Evolutionary conservation across 2,329 filamentous ascomycete genomes (phyloP).

Genomic region (Basipetospora chlamydospora): DNA sequence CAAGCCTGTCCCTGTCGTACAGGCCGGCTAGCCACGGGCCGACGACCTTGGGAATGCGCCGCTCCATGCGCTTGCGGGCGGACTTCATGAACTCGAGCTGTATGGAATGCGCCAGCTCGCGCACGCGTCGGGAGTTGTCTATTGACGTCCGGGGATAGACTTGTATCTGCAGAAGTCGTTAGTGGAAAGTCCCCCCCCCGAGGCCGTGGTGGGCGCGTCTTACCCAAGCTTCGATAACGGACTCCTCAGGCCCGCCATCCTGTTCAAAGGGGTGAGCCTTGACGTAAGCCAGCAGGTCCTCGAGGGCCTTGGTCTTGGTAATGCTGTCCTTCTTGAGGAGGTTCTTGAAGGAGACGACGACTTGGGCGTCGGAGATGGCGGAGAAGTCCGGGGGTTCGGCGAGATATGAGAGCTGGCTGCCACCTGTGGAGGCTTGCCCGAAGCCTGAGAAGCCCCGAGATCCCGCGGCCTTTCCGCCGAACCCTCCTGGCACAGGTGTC

Average conservation of each 20-base stretch:
- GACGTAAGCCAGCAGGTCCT: constrained; percentile 61
- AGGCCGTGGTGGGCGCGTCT: constrained; percentile 9
- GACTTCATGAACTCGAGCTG: constrained; percentile 49
- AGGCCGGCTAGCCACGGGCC: constrained; percentile 84
- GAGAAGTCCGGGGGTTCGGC: constrained; percentile 72
- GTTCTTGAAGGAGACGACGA: constrained; percentile 86
- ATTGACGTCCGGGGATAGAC: constrained; percentile 82
- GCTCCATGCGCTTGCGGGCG: constrained; percentile 70
- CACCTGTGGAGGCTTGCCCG: constrained; percentile 23
- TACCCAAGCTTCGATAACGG: constrained; percentile 80
- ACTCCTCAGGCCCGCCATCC: constrained; percentile 57
- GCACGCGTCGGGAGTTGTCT: constrained; percentile 74
- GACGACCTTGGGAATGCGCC: constrained; percentile 59
- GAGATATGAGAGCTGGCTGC: constrained; percentile 63
- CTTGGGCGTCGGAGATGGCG: constrained; percentile 60
- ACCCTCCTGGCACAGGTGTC: background rate
- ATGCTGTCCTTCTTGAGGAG: constrained; percentile 83
- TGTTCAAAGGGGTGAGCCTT: constrained; percentile 35
- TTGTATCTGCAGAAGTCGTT: constrained; percentile 42
- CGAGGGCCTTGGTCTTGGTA: constrained; percentile 80
- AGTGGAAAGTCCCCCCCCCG: background rate
- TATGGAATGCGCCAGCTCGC: constrained; percentile 68
- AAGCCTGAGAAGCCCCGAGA: constrained; percentile 16
- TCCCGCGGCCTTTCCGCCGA: background rate
- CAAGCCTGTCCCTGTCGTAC: constrained; percentile 71